Evolutionary conservation across 495 filamentous ascomycete species (phyloP).

Genomic region (Neurospora tetrasperma): DNA sequence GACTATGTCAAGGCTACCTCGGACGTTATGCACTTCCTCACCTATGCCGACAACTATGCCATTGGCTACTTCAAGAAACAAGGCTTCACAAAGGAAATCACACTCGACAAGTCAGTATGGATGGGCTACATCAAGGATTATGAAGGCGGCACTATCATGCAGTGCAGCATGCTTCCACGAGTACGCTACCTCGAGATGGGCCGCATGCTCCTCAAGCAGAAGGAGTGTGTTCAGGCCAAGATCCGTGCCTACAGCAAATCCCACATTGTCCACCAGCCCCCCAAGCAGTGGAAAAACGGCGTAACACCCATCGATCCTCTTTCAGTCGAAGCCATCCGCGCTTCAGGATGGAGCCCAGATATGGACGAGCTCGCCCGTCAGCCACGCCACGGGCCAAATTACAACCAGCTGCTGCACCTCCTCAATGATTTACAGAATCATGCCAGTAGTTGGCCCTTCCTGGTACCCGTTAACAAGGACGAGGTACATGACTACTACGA

Average conservation of each 20-base stretch:
- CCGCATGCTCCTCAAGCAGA: constrained; percentile 96
- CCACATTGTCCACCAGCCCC: constrained; percentile 77
- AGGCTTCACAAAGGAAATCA: constrained; percentile 97
- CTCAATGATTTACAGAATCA: constrained; percentile 95
- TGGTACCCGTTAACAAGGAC: constrained; percentile 85
- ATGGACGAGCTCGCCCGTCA: constrained; percentile 97
- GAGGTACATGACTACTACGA: constrained; percentile 97
- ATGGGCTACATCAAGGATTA: constrained; percentile 99
- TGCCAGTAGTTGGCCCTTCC: constrained; percentile 84
- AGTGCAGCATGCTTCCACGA: constrained; percentile 91
- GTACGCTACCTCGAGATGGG: constrained; percentile 89
- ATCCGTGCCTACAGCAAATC: constrained; percentile 85
- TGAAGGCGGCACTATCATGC: constrained; percentile 98
- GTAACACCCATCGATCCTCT: constrained; percentile 67
- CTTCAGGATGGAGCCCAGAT: constrained; percentile 87
- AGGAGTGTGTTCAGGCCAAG: constrained; percentile 87
- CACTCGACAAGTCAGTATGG: constrained; percentile 79
- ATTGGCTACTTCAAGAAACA: constrained; percentile 99
- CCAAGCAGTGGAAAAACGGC: constrained; percentile 61
- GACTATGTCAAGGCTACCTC: constrained; percentile 97
- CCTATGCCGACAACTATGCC: constrained; percentile 97
- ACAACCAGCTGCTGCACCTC: constrained; percentile 83
- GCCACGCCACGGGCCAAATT: constrained; percentile 95
- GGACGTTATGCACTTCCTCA: constrained; percentile 96
- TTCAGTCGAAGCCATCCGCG: constrained; percentile 70